These are phyloP conservation scores for Hansenula anomala DNA, from an alignment of 1,139 yeast genomes.

Conservation along the genomic window DNA sequence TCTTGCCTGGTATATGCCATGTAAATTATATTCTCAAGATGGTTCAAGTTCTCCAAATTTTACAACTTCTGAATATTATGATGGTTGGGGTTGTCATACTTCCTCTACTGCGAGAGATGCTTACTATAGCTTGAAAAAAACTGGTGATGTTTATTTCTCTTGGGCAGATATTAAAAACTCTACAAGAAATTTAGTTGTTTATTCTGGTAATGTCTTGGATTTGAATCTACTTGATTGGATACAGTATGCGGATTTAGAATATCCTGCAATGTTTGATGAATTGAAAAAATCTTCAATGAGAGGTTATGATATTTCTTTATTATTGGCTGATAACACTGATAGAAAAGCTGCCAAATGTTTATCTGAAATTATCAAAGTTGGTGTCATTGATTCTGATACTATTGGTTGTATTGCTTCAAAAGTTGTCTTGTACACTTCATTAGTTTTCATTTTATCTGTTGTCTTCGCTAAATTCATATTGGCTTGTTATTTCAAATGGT, in stretches of 20 bases:
- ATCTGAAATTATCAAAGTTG: constrained; percentile 84
- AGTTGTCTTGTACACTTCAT: constrained; percentile 73
- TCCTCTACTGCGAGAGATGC: constrained; percentile 60
- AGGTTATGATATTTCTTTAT: constrained; percentile 80
- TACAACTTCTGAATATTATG: constrained; percentile 51
- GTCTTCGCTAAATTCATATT: constrained; percentile 71
- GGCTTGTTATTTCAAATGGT: constrained; percentile 90
- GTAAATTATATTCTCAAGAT: constrained; percentile 63
- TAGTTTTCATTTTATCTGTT: constrained; percentile 78
- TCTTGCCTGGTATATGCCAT: constrained; percentile 96
- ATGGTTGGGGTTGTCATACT: constrained; percentile 93
- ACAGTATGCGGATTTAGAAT: constrained; percentile 57
- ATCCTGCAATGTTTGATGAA: constrained; percentile 67
- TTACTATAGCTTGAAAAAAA: constrained; percentile 54
- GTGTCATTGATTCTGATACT: constrained; percentile 82
- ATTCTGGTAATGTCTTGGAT: constrained; percentile 84
- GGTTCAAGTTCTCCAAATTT: constrained; percentile 66
- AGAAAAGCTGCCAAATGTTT: constrained; percentile 76
- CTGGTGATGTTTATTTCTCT: constrained; percentile 79
- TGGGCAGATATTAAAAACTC: constrained; percentile 81
- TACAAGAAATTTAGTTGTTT: constrained; percentile 77
- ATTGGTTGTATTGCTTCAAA: constrained; percentile 95
- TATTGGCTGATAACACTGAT: constrained; percentile 64
- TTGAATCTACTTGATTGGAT: constrained; percentile 74
- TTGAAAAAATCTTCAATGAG: constrained; percentile 53